A percentile compares a stretch with the other conserved stretches of the same genome.
Conservation (phyloP, 306 rosid species). For the Dalbergia cochinchinensis region DNA sequence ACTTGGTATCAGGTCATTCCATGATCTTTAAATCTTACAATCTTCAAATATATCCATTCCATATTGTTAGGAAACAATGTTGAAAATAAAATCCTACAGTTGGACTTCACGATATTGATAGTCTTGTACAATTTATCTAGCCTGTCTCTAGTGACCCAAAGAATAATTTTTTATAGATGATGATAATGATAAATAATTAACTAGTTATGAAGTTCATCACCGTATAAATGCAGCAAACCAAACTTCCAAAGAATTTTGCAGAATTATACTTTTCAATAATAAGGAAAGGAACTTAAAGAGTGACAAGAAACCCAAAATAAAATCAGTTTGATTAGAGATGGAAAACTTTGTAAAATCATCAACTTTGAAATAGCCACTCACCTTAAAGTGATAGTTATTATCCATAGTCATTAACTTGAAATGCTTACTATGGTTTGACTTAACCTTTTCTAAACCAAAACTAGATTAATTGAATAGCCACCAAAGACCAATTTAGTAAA, state of each 20-base stretch:
- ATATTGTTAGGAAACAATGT: background rate
- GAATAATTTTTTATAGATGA: background rate
- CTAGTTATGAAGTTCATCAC: conserved; percentile 44
- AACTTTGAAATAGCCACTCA: too few species aligned
- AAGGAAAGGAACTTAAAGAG: background rate
- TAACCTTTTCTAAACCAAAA: too few species aligned
- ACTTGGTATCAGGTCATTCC: conserved; percentile 39
- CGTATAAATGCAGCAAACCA: background rate
- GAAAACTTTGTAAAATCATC: too few species aligned
- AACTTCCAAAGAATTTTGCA: background rate
- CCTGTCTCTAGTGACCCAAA: conserved; percentile 3
- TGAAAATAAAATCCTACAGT: background rate
- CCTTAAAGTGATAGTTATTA: too few species aligned
- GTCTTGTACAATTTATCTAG: background rate
- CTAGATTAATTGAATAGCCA: too few species aligned
- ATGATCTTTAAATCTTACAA: conserved; percentile 27
- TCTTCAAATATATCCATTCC: conserved; percentile 18
- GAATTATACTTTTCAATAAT: background rate
- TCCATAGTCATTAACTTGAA: too few species aligned
- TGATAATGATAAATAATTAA: background rate
- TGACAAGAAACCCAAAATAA: too few species aligned
- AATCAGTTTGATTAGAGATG: too few species aligned
- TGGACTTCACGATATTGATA: background rate
- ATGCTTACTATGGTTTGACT: too few species aligned
- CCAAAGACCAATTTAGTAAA: too few species aligned